Conservation (phyloP, 345 rosid genomes). For the Angophora floribunda region DNA sequence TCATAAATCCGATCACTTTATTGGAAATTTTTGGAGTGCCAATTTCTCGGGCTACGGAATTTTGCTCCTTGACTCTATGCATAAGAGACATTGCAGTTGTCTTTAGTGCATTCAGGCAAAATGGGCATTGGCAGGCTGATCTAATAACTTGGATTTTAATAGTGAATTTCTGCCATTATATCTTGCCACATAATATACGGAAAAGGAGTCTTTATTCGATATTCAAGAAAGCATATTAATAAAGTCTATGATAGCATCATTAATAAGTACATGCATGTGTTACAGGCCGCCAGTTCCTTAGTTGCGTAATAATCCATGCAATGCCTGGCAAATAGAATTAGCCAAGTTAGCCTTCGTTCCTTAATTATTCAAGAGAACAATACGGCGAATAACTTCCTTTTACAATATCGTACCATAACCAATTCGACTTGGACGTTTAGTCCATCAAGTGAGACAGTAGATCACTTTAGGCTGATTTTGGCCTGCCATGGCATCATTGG, state of each 20-base stretch:
- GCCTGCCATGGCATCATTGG: too few species aligned
- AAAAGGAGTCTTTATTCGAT: not conserved
- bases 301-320: too few species aligned
- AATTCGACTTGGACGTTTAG: too few species aligned
- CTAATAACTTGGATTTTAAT: not conserved
- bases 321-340: too few species aligned
- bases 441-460: too few species aligned
- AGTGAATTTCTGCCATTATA: not conserved
- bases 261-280: not conserved
- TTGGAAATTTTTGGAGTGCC: not conserved
- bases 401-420: too few species aligned
- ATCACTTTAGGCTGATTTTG: too few species aligned
- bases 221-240: not conserved
- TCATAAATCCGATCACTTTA: not conserved
- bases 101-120: not conserved
- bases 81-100: not conserved
- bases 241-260: not conserved
- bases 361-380: too few species aligned
- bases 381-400: too few species aligned
- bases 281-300: too few species aligned
- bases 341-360: too few species aligned
- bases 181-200: not conserved
- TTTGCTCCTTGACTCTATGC: not conserved
- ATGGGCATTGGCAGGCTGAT: not conserved
- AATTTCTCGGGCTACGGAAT: not conserved